A percentile compares a stretch with the other conserved stretches of the same genome.
Evolutionary conservation across 495 filamentous ascomycete genomes (phyloP).

Genomic region (Aspergillus sparsus): DNA sequence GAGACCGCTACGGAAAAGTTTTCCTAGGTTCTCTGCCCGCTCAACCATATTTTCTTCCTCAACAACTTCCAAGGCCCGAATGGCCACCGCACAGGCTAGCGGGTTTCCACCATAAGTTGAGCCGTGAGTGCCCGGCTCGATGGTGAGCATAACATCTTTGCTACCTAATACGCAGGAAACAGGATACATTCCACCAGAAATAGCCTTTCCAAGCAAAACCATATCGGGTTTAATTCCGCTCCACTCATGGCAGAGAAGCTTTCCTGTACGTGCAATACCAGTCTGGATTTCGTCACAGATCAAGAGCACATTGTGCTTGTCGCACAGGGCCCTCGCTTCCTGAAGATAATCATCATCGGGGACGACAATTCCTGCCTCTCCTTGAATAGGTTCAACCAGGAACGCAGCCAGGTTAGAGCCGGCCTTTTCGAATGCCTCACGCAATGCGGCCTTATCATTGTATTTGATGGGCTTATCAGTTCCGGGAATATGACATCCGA

Average conservation of each 20-base stretch:
- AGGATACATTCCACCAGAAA: constrained; percentile 98
- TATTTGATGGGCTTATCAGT: constrained; percentile 80
- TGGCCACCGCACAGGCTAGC: constrained; percentile 93
- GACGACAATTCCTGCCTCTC: constrained; percentile 95
- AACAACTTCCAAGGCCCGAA: constrained; percentile 92
- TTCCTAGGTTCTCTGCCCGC: constrained; percentile 75
- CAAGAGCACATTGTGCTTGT: constrained; percentile 88
- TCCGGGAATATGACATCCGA: constrained; percentile 75
- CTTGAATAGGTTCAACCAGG: constrained; percentile 96
- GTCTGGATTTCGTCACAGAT: constrained; percentile 99
- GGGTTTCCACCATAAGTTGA: constrained; percentile 98
- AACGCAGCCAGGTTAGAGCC: constrained; percentile 88
- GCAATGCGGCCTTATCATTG: constrained; percentile 79
- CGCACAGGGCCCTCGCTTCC: constrained; percentile 81
- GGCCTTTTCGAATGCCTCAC: constrained; percentile 75
- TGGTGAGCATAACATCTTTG: constrained; percentile 93
- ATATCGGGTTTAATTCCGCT: constrained; percentile 92
- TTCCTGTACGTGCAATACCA: constrained; percentile 90
- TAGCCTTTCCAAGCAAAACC: constrained; percentile 93
- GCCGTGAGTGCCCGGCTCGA: constrained; percentile 95
- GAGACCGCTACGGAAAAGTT: constrained; percentile 81
- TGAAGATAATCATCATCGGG: constrained; percentile 86
- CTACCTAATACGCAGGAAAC: constrained; percentile 89
- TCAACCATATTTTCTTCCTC: constrained; percentile 87
- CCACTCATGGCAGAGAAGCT: constrained; percentile 93